These are phyloP conservation scores for Mortierella alpina DNA, from an alignment of 192 early-diverging fungal genomes.

Conservation along the genomic window DNA sequence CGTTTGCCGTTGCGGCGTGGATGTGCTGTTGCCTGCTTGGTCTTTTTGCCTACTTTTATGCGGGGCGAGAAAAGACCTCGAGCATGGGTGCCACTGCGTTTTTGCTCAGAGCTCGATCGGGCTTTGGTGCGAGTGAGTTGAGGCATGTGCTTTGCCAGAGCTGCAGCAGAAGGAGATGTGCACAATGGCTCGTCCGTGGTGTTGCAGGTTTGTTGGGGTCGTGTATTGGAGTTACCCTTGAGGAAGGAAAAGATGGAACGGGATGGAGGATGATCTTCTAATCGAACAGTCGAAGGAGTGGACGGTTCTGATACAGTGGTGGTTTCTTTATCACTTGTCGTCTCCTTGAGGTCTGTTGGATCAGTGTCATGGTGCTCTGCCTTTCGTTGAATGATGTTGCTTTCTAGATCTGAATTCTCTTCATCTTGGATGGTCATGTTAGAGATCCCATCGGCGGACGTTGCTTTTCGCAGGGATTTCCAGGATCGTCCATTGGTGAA, in stretches of 20 bases:
- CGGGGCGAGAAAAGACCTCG: neutral
- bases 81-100: neutral
- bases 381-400: neutral
- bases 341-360: neutral
- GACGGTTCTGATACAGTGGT: neutral
- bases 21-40: too few species aligned
- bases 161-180: neutral
- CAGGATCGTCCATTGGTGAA: conserved; percentile 24
- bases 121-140: conserved; percentile 26
- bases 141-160: conserved; percentile 10
- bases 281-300: conserved; percentile 11
- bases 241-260: conserved; percentile 29
- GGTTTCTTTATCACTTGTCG: neutral
- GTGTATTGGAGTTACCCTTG: neutral
- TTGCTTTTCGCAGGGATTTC: neutral
- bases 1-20: neutral
- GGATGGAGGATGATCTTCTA: conserved; percentile 2
- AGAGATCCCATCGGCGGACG: neutral
- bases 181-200: neutral
- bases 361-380: neutral
- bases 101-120: conserved; percentile 9
- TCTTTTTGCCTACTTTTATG: too few species aligned
- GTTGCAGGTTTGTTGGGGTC: neutral
- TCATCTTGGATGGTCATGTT: neutral
- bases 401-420: neutral